A percentile compares a stretch with the other conserved stretches of the same genome.
phyloP scores from a whole-genome alignment of 169 alveolate genomes.

The Theileria sp. region DNA sequence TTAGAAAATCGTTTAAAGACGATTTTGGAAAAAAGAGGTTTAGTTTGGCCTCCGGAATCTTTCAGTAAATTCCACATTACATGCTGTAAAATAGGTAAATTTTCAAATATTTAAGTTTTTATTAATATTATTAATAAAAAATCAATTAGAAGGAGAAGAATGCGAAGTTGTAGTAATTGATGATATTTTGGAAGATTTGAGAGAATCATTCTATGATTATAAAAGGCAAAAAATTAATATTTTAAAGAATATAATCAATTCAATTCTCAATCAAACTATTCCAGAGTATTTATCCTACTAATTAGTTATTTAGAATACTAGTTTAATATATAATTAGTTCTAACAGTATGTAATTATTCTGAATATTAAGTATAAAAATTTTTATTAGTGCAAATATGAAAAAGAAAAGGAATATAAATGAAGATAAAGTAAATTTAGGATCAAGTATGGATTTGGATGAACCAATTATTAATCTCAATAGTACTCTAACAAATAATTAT shows the following conservation, averaged over 20 bases:
- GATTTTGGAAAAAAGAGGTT: slow-evolving; percentile 31
- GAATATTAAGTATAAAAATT: slow-evolving; percentile 1
- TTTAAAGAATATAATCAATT: slow-evolving; percentile 24
- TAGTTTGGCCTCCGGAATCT: slow-evolving; percentile 63
- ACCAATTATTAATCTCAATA: slow-evolving; percentile 9
- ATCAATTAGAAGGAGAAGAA: background rate
- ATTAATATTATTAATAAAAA: background rate
- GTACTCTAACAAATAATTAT: slow-evolving; percentile 16
- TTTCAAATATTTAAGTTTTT: background rate
- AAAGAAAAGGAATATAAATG: slow-evolving; percentile 6
- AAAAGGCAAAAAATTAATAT: slow-evolving; percentile 54
- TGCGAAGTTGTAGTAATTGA: slow-evolving; percentile 18
- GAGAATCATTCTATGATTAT: slow-evolving; percentile 49
- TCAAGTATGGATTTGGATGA: slow-evolving; percentile 19
- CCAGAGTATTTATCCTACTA: slow-evolving; percentile 5
- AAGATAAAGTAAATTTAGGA: background rate
- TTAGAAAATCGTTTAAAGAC: slow-evolving; percentile 27
- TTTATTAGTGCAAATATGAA: background rate
- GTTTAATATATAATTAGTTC: no score
- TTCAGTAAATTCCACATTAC: slow-evolving; percentile 31
- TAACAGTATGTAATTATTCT: background rate
- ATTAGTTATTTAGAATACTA: background rate
- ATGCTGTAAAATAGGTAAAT: slow-evolving; percentile 40
- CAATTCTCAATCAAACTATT: slow-evolving; percentile 17
- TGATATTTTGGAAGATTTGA: slow-evolving; percentile 25